These are phyloP conservation scores for Venturia effusa DNA, from an alignment of 2,329 filamentous ascomycete genomes.

Conservation along the genomic window DNA sequence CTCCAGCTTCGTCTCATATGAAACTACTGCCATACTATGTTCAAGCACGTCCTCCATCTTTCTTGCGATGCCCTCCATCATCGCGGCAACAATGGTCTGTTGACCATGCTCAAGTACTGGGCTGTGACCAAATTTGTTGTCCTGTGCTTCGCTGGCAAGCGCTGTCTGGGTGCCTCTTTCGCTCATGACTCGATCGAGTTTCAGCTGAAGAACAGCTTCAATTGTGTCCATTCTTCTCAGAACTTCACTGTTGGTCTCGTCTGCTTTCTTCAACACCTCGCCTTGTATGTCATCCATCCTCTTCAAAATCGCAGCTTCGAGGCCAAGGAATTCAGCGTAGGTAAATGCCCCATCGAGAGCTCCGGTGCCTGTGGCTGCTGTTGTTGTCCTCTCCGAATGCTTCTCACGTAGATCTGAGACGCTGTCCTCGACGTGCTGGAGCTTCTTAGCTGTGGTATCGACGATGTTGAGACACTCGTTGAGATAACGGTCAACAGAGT, in stretches of 20 bases:
- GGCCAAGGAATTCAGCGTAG: not conserved
- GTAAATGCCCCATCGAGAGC: not conserved
- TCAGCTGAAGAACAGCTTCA: not conserved
- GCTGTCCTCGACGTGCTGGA: not conserved
- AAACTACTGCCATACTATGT: not conserved
- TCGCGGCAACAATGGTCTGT: not conserved
- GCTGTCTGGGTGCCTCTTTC: not conserved
- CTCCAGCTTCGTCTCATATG: not conserved
- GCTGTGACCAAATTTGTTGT: not conserved
- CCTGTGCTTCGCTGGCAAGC: not conserved
- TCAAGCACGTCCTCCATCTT: not conserved
- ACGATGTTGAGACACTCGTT: not conserved
- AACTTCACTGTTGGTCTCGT: not conserved
- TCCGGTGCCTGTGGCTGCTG: not conserved
- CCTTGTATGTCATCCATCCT: not conserved
- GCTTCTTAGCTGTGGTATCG: not conserved
- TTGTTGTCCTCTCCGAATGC: not conserved
- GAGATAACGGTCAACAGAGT: not conserved
- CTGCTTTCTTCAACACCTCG: not conserved
- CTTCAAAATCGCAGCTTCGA: not conserved
- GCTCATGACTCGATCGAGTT: not conserved
- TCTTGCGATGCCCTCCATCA: not conserved
- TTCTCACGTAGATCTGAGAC: not conserved
- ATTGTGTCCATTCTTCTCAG: not conserved
- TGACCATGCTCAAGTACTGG: not conserved